phyloP scores from a whole-genome alignment of 345 rosid genomes.

The Melaleuca alternifolia region DNA sequence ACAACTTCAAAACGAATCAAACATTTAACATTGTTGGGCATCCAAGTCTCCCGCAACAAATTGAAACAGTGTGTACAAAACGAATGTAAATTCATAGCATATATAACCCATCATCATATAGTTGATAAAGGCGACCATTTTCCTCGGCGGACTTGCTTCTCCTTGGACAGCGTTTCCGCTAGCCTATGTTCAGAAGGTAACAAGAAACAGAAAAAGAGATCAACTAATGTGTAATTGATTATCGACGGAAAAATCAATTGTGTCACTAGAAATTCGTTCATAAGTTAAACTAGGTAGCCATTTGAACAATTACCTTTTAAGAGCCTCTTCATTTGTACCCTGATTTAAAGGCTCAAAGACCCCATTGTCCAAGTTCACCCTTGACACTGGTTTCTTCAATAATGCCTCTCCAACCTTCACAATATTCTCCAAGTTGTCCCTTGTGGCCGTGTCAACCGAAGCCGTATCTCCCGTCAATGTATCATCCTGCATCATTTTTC shows the following conservation, averaged over 20 bases:
- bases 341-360: slow-evolving; percentile 1
- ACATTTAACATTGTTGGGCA: background rate
- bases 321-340: slow-evolving; percentile 31
- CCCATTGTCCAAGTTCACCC: slow-evolving; percentile 42
- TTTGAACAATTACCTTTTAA: slow-evolving; percentile 15
- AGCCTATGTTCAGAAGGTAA: background rate
- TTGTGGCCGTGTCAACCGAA: slow-evolving; percentile 44
- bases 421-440: slow-evolving; percentile 31
- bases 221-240: background rate
- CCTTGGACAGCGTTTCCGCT: background rate
- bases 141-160: background rate
- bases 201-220: background rate
- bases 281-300: background rate
- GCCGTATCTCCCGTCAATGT: slow-evolving; percentile 22
- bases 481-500: slow-evolving; percentile 27
- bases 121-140: background rate
- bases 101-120: background rate
- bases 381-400: slow-evolving; percentile 37
- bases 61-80: background rate
- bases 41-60: background rate
- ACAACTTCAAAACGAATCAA: background rate
- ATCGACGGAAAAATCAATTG: background rate
- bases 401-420: slow-evolving; percentile 36
- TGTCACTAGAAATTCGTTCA: background rate
- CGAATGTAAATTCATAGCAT: background rate